A percentile compares a stretch with the other conserved stretches of the same genome.
Conservation (phyloP, 495 filamentous ascomycete species). For the Tricharina praecox region DNA sequence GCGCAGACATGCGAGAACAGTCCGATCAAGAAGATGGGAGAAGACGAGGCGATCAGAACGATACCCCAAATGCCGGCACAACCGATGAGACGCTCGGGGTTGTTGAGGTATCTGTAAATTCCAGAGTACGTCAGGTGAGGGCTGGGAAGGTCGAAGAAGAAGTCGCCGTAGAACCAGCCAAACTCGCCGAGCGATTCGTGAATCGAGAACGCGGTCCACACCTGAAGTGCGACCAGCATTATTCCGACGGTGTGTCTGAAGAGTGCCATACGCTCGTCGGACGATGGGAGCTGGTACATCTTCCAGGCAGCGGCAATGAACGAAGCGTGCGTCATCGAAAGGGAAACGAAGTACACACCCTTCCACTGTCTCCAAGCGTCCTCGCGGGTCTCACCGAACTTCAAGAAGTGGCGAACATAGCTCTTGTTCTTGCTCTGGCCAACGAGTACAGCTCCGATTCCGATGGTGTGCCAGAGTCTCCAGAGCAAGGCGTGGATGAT, state of each 20-base stretch:
- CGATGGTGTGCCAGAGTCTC: conserved; percentile 85
- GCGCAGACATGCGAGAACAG: conserved; percentile 69
- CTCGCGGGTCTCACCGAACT: conserved; percentile 73
- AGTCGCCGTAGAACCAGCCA: conserved; percentile 98
- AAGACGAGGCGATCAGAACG: conserved; percentile 78
- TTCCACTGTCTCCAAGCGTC: conserved; percentile 99
- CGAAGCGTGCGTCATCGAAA: conserved; percentile 69
- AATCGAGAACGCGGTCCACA: conserved; percentile 86
- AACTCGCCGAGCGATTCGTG: conserved; percentile 95
- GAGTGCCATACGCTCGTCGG: conserved; percentile 60
- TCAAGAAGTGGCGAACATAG: conserved; percentile 94
- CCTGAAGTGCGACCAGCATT: conserved; percentile 66
- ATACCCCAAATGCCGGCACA: conserved; percentile 93
- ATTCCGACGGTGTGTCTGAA: conserved; percentile 73
- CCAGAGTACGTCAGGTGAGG: conserved; percentile 86
- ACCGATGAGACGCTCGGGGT: conserved; percentile 85
- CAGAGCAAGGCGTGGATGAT: conserved; percentile 60
- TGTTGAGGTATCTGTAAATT: conserved; percentile 96
- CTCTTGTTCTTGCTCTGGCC: conserved; percentile 74
- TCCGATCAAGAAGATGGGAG: conserved; percentile 65
- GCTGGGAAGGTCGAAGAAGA: conserved; percentile 74
- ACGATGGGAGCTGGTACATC: conserved; percentile 77
- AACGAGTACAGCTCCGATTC: conserved; percentile 68
- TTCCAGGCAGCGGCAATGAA: conserved; percentile 92
- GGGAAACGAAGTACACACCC: conserved; percentile 80